Evolutionary conservation across 257 asterid species (phyloP).

Genomic region (Nemophila menziesii): DNA sequence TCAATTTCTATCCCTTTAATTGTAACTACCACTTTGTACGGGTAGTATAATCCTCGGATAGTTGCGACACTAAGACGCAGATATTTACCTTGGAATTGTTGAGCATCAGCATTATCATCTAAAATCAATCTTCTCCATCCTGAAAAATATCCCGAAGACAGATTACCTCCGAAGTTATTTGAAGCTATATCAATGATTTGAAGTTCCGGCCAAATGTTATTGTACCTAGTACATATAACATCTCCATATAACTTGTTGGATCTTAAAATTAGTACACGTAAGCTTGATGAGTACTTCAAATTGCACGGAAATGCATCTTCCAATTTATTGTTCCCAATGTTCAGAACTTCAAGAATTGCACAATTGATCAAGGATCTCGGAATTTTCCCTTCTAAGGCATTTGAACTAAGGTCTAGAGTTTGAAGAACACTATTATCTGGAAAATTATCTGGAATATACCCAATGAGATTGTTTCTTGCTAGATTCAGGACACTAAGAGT

Average conservation of each 20-base stretch:
- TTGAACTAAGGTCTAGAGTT: slow-evolving; percentile 31
- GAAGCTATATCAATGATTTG: slow-evolving; percentile 28
- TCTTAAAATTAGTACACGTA: slow-evolving; percentile 16
- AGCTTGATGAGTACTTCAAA: slow-evolving; percentile 1
- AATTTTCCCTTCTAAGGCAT: slow-evolving; percentile 22
- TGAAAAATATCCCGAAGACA: slow-evolving; percentile 7
- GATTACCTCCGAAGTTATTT: slow-evolving; percentile 21
- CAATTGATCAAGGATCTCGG: slow-evolving; percentile 34
- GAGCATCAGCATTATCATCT: slow-evolving; percentile 3
- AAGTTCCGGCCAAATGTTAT: slow-evolving; percentile 16
- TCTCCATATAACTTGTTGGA: slow-evolving; percentile 19
- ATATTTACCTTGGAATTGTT: slow-evolving; percentile 7
- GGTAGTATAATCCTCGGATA: slow-evolving; percentile 26
- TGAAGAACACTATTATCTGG: slow-evolving; percentile 10
- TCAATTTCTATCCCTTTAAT: slow-evolving; percentile 46
- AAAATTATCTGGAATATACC: slow-evolving; percentile 28
- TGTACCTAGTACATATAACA: slow-evolving; percentile 12
- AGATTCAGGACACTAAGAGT: slow-evolving; percentile 21
- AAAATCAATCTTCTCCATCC: slow-evolving; percentile 20
- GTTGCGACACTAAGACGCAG: slow-evolving; percentile 12
- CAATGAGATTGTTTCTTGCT: slow-evolving; percentile 19
- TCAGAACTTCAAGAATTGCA: slow-evolving; percentile 24
- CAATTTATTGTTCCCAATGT: slow-evolving; percentile 29
- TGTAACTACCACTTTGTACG: slow-evolving; percentile 42
- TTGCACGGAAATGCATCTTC: slow-evolving; percentile 29